These are phyloP conservation scores for Heracleum sosnowskyi DNA, from an alignment of 129 eudicot species.

Conservation along the genomic window DNA sequence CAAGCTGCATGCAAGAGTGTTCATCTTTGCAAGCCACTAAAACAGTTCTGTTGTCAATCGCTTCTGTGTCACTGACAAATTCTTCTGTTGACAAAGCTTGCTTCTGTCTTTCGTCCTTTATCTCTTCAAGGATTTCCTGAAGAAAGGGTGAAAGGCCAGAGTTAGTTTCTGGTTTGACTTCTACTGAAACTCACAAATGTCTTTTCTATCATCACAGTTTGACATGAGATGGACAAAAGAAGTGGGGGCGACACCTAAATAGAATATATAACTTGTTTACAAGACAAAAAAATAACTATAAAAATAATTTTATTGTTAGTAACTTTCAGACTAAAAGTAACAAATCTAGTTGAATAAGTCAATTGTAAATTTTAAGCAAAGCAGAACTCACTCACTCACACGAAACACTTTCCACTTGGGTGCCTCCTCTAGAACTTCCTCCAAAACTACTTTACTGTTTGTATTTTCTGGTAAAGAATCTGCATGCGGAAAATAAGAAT, in stretches of 20 bases:
- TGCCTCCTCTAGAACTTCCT: constrained; percentile 85
- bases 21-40: constrained; percentile 95
- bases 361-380: constrained; percentile 9
- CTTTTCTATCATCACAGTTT: neutral
- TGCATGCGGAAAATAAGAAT: constrained; percentile 11
- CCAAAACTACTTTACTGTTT: constrained; percentile 38
- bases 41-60: constrained; percentile 49
- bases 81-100: constrained; percentile 44
- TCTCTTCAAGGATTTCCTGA: constrained; percentile 88
- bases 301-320: neutral
- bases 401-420: constrained; percentile 99
- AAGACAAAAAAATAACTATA: neutral
- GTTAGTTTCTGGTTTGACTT: constrained; percentile 1
- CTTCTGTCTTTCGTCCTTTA: constrained; percentile 67
- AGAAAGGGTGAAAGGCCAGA: constrained; percentile 1
- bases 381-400: constrained; percentile 92
- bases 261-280: neutral
- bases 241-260: neutral
- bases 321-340: constrained; percentile 3
- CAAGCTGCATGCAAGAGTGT: constrained; percentile 89
- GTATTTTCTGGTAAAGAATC: constrained; percentile 33
- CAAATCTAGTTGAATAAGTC: neutral
- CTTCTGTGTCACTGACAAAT: constrained; percentile 21
- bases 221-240: neutral
- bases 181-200: neutral